Evolutionary conservation across 1,284 basidiomycete genomes (phyloP).

Genomic region (Mrakiaceae sp.): DNA sequence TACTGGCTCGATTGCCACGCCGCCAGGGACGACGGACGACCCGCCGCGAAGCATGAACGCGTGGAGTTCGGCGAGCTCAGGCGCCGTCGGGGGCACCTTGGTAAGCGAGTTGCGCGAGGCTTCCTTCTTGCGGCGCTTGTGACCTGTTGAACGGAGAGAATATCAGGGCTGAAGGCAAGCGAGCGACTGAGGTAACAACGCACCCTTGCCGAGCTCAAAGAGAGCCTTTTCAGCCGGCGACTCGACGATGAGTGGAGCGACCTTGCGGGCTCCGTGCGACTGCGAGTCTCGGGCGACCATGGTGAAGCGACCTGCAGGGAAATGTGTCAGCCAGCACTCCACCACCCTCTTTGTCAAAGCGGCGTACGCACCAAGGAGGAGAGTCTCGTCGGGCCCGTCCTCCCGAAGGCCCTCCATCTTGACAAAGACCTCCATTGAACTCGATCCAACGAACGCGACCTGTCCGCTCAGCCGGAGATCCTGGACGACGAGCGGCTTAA

Average conservation of each 20-base stretch:
- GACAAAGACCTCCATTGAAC: conserved; percentile 49
- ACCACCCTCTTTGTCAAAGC: background rate
- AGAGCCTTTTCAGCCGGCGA: conserved; percentile 54
- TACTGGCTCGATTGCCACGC: conserved; percentile 29
- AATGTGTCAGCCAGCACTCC: background rate
- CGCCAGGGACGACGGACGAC: conserved; percentile 18
- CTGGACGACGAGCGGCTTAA: conserved; percentile 36
- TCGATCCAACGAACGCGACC: conserved; percentile 62
- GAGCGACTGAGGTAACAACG: conserved; percentile 18
- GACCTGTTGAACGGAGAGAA: conserved; percentile 34
- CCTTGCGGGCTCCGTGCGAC: conserved; percentile 51
- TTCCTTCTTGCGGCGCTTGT: conserved; percentile 47
- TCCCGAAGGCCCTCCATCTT: conserved; percentile 57
- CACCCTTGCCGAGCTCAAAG: conserved; percentile 57
- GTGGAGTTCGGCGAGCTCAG: conserved; percentile 57
- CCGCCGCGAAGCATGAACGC: conserved; percentile 48
- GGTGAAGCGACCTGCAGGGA: conserved; percentile 50
- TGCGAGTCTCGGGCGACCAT: conserved; percentile 69
- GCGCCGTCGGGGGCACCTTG: conserved; percentile 56
- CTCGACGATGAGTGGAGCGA: conserved; percentile 53
- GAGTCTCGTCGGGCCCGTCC: conserved; percentile 41
- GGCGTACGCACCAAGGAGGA: conserved; percentile 48
- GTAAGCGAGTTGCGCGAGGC: conserved; percentile 48
- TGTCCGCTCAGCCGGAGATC: conserved; percentile 65
- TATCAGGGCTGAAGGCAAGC: background rate